Evolutionary conservation across 768 basidiomycete genomes (phyloP).

Genomic region (Mycena amicta): DNA sequence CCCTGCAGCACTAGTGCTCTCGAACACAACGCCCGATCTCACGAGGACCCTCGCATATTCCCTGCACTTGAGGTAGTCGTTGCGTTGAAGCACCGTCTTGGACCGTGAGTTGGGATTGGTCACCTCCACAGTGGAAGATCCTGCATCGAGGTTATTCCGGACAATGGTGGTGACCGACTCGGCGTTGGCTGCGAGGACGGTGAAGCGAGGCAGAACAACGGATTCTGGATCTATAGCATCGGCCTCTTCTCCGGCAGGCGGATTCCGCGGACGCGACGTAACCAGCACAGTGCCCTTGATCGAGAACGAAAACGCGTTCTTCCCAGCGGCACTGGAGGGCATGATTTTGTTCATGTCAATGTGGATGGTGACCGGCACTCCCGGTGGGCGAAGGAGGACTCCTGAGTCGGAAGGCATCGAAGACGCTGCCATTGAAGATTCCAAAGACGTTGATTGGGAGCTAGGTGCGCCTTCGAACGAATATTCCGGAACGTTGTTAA

Average conservation of each 20-base stretch:
- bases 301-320: conserved; percentile 65
- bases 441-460: conserved; percentile 29
- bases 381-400: conserved; percentile 44
- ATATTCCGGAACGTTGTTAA: conserved; percentile 64
- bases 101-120: conserved; percentile 51
- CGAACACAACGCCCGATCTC: conserved; percentile 12
- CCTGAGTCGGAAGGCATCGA: conserved; percentile 28
- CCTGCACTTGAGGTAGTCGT: conserved; percentile 26
- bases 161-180: conserved; percentile 62
- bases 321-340: conserved; percentile 57
- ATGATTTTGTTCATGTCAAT: conserved; percentile 71
- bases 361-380: conserved; percentile 69
- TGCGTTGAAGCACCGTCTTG: conserved; percentile 25
- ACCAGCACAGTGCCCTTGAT: conserved; percentile 69
- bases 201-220: conserved; percentile 69
- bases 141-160: conserved; percentile 56
- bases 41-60: conserved; percentile 21
- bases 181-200: conserved; percentile 65
- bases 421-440: conserved; percentile 51
- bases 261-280: conserved; percentile 41
- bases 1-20: conserved; percentile 2
- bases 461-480: conserved; percentile 64
- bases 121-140: conserved; percentile 55
- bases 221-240: conserved; percentile 43
- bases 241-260: too few species aligned